Evolutionary conservation across 371 early-diverging fungal genomes (phyloP).

Genomic region (Mortierella sp.): DNA sequence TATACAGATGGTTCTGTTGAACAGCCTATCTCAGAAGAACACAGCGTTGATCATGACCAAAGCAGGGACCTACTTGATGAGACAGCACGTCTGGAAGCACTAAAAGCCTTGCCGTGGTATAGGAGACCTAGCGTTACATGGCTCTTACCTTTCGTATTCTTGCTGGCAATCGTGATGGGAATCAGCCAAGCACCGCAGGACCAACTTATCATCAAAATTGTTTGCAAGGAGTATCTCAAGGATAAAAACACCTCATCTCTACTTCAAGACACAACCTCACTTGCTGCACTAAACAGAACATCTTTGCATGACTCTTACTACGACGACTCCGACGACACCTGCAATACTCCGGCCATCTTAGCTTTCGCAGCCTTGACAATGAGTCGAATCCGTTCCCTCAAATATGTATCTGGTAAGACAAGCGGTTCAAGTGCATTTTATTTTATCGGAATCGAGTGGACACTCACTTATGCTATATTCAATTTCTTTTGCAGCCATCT

Average conservation of each 20-base stretch:
- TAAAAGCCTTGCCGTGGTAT: conserved; percentile 41
- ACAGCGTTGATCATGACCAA: not conserved
- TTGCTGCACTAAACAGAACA: not conserved
- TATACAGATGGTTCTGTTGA: not conserved
- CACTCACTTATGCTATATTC: not conserved
- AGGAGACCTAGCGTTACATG: conserved; percentile 36
- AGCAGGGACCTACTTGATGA: conserved; percentile 13
- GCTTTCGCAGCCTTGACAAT: conserved; percentile 29
- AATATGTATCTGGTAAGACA: conserved; percentile 33
- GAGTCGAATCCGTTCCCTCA: conserved; percentile 31
- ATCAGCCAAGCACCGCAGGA: conserved; percentile 26
- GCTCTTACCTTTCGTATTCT: conserved; percentile 35
- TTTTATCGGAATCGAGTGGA: too few relatives aligned
- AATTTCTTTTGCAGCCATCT: conserved; percentile 20
- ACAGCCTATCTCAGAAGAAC: not conserved
- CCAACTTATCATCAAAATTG: conserved; percentile 34
- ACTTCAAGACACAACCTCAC: not conserved
- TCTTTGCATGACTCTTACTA: not conserved
- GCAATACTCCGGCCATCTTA: conserved; percentile 19
- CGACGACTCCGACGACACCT: conserved; percentile 8
- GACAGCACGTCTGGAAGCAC: conserved; percentile 16
- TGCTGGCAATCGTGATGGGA: conserved; percentile 26
- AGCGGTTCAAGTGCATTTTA: too few relatives aligned
- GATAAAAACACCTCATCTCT: not conserved
- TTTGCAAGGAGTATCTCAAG: conserved; percentile 33